phyloP scores from a whole-genome alignment of 805 yeast genomes.

The Brettanomyces anomalus region DNA sequence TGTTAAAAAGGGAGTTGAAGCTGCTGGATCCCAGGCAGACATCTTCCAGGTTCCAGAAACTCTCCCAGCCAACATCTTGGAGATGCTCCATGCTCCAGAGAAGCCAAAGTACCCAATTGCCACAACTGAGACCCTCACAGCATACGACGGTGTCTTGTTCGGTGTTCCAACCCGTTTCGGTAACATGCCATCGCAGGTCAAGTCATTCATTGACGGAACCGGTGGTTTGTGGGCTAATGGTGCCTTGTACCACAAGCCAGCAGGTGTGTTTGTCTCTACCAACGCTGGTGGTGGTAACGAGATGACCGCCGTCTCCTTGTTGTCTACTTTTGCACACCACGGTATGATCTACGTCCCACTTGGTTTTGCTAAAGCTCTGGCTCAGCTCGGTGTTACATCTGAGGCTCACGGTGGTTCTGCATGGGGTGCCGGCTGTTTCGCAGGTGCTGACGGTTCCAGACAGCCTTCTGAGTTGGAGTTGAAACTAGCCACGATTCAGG shows the following conservation, averaged over 20 bases:
- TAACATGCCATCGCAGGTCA: conserved; percentile 69
- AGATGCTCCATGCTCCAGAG: conserved; percentile 52
- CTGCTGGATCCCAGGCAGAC: conserved; percentile 62
- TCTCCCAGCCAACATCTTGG: conserved; percentile 48
- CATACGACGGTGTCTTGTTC: conserved; percentile 73
- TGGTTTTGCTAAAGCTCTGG: conserved; percentile 55
- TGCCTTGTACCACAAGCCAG: conserved; percentile 63
- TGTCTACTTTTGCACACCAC: conserved; percentile 66
- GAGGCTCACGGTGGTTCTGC: conserved; percentile 77
- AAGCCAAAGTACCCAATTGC: conserved; percentile 60
- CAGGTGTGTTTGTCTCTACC: conserved; percentile 63
- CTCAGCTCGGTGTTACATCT: conserved; percentile 42
- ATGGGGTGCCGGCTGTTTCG: conserved; percentile 80
- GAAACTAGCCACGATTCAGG: conserved; percentile 57
- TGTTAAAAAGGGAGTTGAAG: conserved; percentile 56
- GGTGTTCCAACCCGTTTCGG: conserved; percentile 89
- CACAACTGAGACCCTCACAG: conserved; percentile 43
- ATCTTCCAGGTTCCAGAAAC: conserved; percentile 76
- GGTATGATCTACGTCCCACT: conserved; percentile 76
- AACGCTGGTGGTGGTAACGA: conserved; percentile 87
- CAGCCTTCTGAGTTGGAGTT: conserved; percentile 54
- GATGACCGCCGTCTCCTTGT: conserved; percentile 51
- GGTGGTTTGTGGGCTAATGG: conserved; percentile 78
- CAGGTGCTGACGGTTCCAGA: conserved; percentile 75
- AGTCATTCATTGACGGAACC: conserved; percentile 67